These are phyloP conservation scores for Globisporangium yorkense DNA, from an alignment of 352 stramenopile species.

Conservation along the genomic window DNA sequence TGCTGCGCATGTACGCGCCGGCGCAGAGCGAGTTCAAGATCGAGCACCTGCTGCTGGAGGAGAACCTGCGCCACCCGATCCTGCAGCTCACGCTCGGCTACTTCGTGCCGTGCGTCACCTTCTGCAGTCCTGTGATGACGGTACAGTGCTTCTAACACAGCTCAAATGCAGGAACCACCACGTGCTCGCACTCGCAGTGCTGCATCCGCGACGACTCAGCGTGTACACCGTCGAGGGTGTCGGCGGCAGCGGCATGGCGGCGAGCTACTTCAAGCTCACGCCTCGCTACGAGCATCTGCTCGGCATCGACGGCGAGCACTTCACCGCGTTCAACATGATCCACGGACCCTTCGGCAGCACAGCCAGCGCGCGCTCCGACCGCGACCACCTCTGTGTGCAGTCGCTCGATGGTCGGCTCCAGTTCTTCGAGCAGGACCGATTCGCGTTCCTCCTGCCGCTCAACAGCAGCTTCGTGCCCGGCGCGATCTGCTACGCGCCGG, in stretches of 20 bases:
- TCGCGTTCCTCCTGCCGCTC: constrained; percentile 82
- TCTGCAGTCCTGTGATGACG: not conserved
- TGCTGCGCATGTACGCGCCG: constrained; percentile 83
- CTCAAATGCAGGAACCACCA: constrained; percentile 35
- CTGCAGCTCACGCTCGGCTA: constrained; percentile 81
- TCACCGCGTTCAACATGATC: constrained; percentile 90
- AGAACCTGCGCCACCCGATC: constrained; percentile 80
- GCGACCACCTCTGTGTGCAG: constrained; percentile 88
- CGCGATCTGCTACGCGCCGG: constrained; percentile 69
- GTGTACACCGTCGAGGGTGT: constrained; percentile 81
- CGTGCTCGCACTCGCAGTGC: constrained; percentile 69
- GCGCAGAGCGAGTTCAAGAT: constrained; percentile 80
- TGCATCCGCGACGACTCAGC: constrained; percentile 73
- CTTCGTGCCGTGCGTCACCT: constrained; percentile 70
- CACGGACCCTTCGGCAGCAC: constrained; percentile 65
- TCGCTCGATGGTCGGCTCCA: constrained; percentile 88
- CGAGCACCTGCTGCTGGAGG: constrained; percentile 86
- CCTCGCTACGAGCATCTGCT: constrained; percentile 84
- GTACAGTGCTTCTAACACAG: not conserved
- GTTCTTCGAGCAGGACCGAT: constrained; percentile 89
- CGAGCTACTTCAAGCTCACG: constrained; percentile 81
- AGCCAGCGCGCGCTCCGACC: constrained; percentile 17
- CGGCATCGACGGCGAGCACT: constrained; percentile 85
- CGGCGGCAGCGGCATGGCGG: constrained; percentile 62
- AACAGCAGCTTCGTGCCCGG: constrained; percentile 81